Conservation (phyloP, 2,329 filamentous ascomycete genomes). For the Phialophora verrucosa region DNA sequence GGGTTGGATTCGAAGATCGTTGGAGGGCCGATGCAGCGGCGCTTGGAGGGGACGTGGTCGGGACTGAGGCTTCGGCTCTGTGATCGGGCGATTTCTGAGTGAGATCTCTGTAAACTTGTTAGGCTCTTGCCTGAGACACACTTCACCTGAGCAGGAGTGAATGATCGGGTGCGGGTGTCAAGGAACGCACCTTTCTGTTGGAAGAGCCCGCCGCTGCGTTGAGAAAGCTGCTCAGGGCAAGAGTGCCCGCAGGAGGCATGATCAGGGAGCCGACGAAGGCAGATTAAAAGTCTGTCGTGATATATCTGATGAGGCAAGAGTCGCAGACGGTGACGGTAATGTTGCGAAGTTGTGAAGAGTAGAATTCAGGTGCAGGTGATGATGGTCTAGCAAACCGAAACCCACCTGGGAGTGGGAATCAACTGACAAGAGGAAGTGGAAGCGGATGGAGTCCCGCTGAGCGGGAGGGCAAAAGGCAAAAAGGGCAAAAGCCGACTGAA, state of each 20-base stretch:
- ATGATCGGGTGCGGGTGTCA: neutral
- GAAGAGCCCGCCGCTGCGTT: conserved; percentile 31
- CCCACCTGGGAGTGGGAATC: neutral
- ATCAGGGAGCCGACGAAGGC: conserved; percentile 21
- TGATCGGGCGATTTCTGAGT: conserved; percentile 38
- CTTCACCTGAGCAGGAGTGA: conserved; percentile 1
- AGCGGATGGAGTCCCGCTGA: neutral
- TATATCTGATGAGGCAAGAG: neutral
- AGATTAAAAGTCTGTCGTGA: neutral
- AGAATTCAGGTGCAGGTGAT: conserved; percentile 4
- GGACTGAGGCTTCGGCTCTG: conserved; percentile 37
- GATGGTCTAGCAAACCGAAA: conserved; percentile 1
- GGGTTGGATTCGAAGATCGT: conserved; percentile 34
- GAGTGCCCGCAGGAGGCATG: conserved; percentile 31
- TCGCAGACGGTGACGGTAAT: neutral
- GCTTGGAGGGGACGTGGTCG: conserved; percentile 36
- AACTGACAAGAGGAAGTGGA: conserved; percentile 1
- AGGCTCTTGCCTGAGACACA: conserved; percentile 2
- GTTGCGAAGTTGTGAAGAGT: conserved; percentile 4
- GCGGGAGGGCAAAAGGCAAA: neutral
- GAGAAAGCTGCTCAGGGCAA: conserved; percentile 33
- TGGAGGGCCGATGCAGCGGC: conserved; percentile 33
- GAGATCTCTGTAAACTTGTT: conserved; percentile 33
- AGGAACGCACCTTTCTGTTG: conserved; percentile 34
- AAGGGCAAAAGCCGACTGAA: conserved; percentile 5